Conservation (phyloP, 2,329 filamentous ascomycete species). For the Cordyceps farinosa region DNA sequence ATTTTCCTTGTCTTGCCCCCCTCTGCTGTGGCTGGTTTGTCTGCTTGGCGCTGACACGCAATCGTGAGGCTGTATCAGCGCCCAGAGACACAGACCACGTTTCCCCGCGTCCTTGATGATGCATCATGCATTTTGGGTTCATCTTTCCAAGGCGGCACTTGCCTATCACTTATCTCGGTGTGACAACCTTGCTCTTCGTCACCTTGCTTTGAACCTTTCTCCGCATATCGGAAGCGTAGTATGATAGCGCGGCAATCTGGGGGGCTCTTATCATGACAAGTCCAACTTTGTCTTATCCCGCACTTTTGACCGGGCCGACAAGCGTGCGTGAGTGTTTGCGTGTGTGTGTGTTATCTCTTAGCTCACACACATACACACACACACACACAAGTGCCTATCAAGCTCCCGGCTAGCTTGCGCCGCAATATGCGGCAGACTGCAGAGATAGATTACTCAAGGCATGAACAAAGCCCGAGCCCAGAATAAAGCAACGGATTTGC, state of each 20-base stretch:
- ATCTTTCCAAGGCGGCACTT: not conserved
- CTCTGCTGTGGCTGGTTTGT: not conserved
- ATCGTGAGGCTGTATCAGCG: not conserved
- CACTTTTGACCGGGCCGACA: not conserved
- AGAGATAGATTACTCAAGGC: not conserved
- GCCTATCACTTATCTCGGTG: not conserved
- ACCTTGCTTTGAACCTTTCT: not conserved
- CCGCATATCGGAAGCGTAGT: not conserved
- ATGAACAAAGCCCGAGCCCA: not conserved
- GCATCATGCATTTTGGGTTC: not conserved
- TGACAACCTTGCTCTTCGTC: not conserved
- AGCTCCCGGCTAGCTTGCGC: not conserved
- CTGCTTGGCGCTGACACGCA: not conserved
- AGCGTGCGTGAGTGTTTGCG: not conserved
- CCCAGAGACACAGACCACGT: too few species aligned
- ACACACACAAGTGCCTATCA: not conserved
- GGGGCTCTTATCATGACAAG: conserved; percentile 1
- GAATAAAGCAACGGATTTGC: not conserved
- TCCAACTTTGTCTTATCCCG: not conserved
- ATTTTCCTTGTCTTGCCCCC: not conserved
- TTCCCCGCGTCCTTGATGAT: not conserved
- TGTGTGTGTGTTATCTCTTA: not conserved
- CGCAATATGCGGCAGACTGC: not conserved
- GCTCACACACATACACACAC: not conserved
- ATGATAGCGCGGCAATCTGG: not conserved